Base-by-base conservation (phyloP, 2,329 filamentous ascomycete genomes). In the Dissoconium aciculare region DNA sequence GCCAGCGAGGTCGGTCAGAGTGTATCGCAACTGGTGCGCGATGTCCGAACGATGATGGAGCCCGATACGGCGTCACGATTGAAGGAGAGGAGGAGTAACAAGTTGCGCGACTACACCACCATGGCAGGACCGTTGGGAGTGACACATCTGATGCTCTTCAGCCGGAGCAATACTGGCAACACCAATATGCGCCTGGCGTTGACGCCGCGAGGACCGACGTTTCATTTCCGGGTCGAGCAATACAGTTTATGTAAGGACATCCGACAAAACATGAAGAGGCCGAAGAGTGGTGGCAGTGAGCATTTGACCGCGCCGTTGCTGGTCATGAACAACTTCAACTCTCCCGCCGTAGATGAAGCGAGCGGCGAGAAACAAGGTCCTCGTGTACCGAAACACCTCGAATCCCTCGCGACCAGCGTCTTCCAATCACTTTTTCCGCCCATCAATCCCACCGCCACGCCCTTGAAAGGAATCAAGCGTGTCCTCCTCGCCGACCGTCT, bases 251-350 rank as follows among this genome's bases (percentile, higher is more conserved):
- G 78, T 58, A 93, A 89, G 55, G 89, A 98, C 54, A 75, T 98
- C 3, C 70, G 79, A 45, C 78, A 74, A 51, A 74, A 82, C 10
- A 74, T 91, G 60, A 83, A 79, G 55, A 79, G 83, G 45, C 83
- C 87, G 5, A 73, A 75, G 50, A 78, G 76, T 28, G 77, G 78
- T 28, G 82, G 79, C 40, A 87, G 49, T 53, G 83, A 93, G 54
- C 92, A 82, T 48, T 66, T 79, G 34, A 83, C 75, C 26, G 75
- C 89, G 5, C 89, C 89, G 39, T 59, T 95, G 71, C 69, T 98
- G 26, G 89, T 98, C 43, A 95, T 98, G 89, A 98, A 98, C 62
- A 94, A 93, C 56, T 93, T 98, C 56, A 71, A 71, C 23, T 77
- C 74, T 3, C 65, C 39, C 55, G 58, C 29, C 4, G 38, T 42